Evolutionary conservation across 768 basidiomycete genomes (phyloP), one percentile per base, ranked within the genome.

Genomic region (Trametes meyenii): DNA sequence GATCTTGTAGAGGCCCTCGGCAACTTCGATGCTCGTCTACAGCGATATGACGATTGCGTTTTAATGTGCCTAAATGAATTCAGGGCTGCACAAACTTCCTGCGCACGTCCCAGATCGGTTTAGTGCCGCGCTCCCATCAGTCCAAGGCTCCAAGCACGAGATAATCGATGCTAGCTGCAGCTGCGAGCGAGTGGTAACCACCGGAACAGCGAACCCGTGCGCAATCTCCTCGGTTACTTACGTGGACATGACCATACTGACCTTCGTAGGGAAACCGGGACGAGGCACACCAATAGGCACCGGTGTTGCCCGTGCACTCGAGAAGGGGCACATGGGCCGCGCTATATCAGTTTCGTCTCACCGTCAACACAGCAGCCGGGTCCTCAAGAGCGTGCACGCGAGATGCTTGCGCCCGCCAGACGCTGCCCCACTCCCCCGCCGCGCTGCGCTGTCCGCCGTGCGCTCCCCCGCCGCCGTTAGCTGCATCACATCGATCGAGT

Each of bases 181-280:
- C 42, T 7, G 40, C 38, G 26, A 36, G 12, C 35, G 21, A 24
- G 21, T 54, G 46, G 60, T 33, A 55, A 50, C 60, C 36, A 44
- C 56, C 33, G 55, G 56, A 17, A 49, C n/a, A 8, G 48, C 39
- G 56, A 40, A 17, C 40, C 46, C 48, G 60, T 44, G 43, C 40
- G 53, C 48, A 42, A 55, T 43, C 40, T 44, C 39, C 1, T 51
- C 54, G 52, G 55, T 48, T 55, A 57, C 55, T 62, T 62, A 62
- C 61, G 61, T 62, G 44, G 55, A 62, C 36, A 62, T 62, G 61
- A 62, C 50, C 55, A 57, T 62, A 62, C 55, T 57, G 38, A 62
- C 55, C 55, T 57, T 33, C 55, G 40, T 52, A 45, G 54, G 61
- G 21, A 57, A 48, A 19, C 55, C 36, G 55, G 54, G 43, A 21